Base-by-base conservation (phyloP, 371 early-diverging fungal species). In the Rhizopus stolonifer region DNA sequence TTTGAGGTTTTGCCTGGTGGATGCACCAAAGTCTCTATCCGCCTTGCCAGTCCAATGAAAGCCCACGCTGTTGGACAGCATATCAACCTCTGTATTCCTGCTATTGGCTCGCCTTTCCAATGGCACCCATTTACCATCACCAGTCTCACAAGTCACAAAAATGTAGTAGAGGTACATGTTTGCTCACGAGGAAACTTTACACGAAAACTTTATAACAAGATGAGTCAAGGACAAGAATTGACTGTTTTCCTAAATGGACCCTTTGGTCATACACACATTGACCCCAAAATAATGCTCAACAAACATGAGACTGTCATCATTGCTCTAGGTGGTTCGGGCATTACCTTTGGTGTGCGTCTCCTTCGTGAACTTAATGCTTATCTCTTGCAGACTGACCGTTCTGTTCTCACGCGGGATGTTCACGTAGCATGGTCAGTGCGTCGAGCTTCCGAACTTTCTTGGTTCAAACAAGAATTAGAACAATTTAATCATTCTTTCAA, bases 91-190 rank as follows among this genome's bases (percentile, higher is more conserved):
- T 77, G 75, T 45, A 70, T 84, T 0, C 84, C 84, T 9, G 58
- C 67, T 19, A 62, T 84, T 5, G 42, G 42, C 21, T 84, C 84
- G 0, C 39, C 62, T 13, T 73, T 80, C 38, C 69, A 84, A 49
- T 84, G 84, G 84, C 84, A 84, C 46, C 84, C 84, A 0, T 84
- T 84, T 34, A 84, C 84, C 7, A 79, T 84, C 32, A 77, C 82
- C 7, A 77, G 65, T 26, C 39, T 64, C 34, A 11, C 52, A 57
- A 11, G 25, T 17, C 34, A 52, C 13, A 49, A 60, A 11, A 58
- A 56, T n/a, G 17, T 49, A 8, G 42, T 63, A 33, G 69, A 71
- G 32, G 48, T 77, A 1, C 77, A 79, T 5, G 57, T 81, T 4
- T 70, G 78, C 52, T 78, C 74, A 3, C 74, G 81, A 11, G 84